These are phyloP conservation scores for Cordyceps javanica DNA, from an alignment of 2,329 filamentous ascomycete genomes.

Conservation along the genomic window DNA sequence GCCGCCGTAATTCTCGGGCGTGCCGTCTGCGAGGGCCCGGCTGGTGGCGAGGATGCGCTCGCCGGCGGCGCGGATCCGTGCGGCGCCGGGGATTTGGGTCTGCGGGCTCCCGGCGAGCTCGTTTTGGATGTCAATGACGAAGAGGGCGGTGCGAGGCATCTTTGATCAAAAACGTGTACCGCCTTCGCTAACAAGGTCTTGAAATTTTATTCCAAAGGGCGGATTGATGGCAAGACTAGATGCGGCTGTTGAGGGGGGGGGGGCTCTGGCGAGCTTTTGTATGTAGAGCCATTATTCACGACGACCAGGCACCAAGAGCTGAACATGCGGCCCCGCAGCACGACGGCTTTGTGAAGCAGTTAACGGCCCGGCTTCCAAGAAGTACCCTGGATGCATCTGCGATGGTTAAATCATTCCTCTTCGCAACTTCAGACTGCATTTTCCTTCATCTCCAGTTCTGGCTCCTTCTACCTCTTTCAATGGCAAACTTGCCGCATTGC, in stretches of 20 bases:
- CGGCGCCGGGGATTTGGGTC: slow-evolving; percentile 22
- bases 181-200: neutral
- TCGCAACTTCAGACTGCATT: no score
- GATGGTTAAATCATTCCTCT: no score
- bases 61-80: slow-evolving; percentile 19
- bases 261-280: neutral
- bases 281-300: neutral
- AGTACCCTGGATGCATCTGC: no score
- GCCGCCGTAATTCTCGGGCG: neutral
- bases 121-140: slow-evolving; percentile 29
- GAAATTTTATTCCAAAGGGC: neutral
- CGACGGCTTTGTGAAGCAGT: neutral
- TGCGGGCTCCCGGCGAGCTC: slow-evolving; percentile 21
- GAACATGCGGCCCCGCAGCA: neutral
- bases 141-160: slow-evolving; percentile 20
- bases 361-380: no score
- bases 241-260: neutral
- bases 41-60: slow-evolving; percentile 19
- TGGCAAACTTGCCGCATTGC: no score
- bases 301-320: neutral
- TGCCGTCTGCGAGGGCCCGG: slow-evolving; percentile 14
- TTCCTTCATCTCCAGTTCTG: no score
- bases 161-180: neutral
- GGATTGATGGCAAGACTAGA: neutral
- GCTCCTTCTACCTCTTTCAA: no score